Evolutionary conservation across 805 yeast genomes (phyloP), one percentile per base, ranked within the genome.

Genomic region (Blastobotrys attinorum): DNA sequence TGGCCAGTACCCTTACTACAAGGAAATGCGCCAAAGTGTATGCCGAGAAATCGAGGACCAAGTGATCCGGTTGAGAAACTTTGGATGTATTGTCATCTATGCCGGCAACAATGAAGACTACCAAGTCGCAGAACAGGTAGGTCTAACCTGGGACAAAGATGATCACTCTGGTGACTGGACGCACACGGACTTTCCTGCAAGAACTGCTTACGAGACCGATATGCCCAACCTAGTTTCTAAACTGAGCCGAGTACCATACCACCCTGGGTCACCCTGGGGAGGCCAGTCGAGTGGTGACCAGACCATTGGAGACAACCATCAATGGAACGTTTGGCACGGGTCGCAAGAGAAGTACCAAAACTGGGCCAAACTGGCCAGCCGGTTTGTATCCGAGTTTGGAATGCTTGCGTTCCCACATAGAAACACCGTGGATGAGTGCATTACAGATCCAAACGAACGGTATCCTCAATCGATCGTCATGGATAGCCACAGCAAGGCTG

Each of bases 301-400:
- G 3, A 65, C 69, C 1, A 56, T 63, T 16, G 79, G 79, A 2
- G 79, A 74, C 51, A 59, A 70, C 3, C 79, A 74, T 49, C 77
- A 73, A 47, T 74, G 79, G 79, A 72, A 72, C 48, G 75, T 74
- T 6, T 74, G 78, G 78, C 79, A 74, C 48, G 79, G 78, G 1
- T 54, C 61, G 18, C 74, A 72, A 52, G 70, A 67, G 42, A 65
- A 63, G 47, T 73, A 73, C 49, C 79, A 74, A 47, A 59, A 71
- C 51, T 72, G 76, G 76, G 56, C 57, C 34, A 59, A 62, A 39
- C 54, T 73, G 2, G 69, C 64, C 4, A 79, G 77, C 2, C 49
- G 78, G 23, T 75, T 74, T 56, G 65, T 75, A 3, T 66, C 73
- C 25, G 79, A 74, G 54, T 75, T 74, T 59, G 79, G 79, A 1